Base-by-base conservation (phyloP, 371 early-diverging fungal species). In the Mucor velutinosus region DNA sequence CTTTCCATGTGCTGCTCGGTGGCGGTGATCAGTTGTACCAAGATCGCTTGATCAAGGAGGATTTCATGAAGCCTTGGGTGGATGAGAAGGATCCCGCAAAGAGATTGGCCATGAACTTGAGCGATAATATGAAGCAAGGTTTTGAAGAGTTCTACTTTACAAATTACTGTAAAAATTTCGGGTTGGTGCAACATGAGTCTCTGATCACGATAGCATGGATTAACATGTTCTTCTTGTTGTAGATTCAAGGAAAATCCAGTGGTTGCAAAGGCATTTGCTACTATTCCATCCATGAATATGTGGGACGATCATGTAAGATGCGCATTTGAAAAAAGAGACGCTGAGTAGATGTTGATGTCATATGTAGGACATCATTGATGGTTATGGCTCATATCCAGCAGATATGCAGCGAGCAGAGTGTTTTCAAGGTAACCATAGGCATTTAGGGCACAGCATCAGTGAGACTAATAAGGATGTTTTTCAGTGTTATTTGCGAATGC, bases 1-100 rank as follows among this genome's bases (percentile, higher is more conserved):
- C 94, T 7, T 92, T 90, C 73, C 93, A 93, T 71, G 87, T 88
- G 35, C 83, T 89, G 82, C 77, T 95, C 33, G 94, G 94, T 39
- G 94, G 93, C 17, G 95, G 94, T 33, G 94, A 94, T 76, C 95
- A 95, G 74, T 73, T 95, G 14, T 93, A 94, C 68, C 79, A 87
- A 37, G 94, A 93, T 78, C 73, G 76, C 27, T 71, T 90, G 65
- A 80, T 87, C 74, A 62, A 80, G 14, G 76, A 81, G 49, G 72
- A 80, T 12, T 75, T 81, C 33, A 82, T 89, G 82, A 74, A 78
- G 64, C 84, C 85, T 15, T 93, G 91, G 91, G 70, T 89, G 11
- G 67, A 68, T 3, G 78, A 87, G 39, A 84, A 85, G 62, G 79
- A 79, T 64, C 87, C 88, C 37, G 60, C 63, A 21, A 72, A 65